phyloP scores from a whole-genome alignment of 2,329 filamentous ascomycete species.

The Chrysosphaeria jannelii region DNA sequence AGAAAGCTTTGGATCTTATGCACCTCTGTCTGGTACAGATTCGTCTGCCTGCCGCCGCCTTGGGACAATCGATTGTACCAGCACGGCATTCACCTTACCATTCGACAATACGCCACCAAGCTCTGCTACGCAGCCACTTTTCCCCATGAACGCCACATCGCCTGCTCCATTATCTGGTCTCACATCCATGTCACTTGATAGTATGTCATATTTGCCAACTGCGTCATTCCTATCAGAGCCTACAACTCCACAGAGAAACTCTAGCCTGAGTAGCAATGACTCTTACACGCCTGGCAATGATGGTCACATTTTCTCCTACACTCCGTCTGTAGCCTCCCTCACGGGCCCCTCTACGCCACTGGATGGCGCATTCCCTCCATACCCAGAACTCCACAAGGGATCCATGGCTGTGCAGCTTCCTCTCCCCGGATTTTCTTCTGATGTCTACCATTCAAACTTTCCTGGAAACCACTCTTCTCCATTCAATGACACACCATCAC shows the following conservation, averaged over 20 bases:
- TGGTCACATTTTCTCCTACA: conserved; percentile 61
- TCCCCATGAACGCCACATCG: conserved; percentile 2
- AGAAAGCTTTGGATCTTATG: too few relatives aligned
- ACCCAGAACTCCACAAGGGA: conserved; percentile 1
- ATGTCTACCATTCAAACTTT: conserved; percentile 6
- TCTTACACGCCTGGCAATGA: conserved; percentile 3
- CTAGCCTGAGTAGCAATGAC: conserved; percentile 4
- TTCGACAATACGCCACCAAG: conserved; percentile 11
- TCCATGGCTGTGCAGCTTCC: conserved; percentile 1
- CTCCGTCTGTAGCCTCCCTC: conserved; percentile 14
- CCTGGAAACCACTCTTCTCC: conserved; percentile 1
- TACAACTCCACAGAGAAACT: conserved; percentile 3
- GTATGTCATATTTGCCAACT: too few relatives aligned
- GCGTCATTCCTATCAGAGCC: conserved; percentile 3
- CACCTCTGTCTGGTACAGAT: too few relatives aligned
- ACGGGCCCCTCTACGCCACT: conserved; percentile 3
- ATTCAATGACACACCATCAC: conserved; percentile 1
- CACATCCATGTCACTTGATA: conserved; percentile 1
- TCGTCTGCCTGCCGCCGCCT: too few relatives aligned
- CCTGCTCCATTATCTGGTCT: conserved; percentile 1
- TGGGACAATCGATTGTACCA: too few relatives aligned
- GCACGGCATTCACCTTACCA: conserved; percentile 6
- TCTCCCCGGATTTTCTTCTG: conserved; percentile 7
- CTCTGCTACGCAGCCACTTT: conserved; percentile 4
- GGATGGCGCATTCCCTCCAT: conserved; percentile 2